Evolutionary conservation across 192 early-diverging fungal genomes (phyloP), one percentile per base, ranked within the genome.

Genomic region (Podila minutissima): DNA sequence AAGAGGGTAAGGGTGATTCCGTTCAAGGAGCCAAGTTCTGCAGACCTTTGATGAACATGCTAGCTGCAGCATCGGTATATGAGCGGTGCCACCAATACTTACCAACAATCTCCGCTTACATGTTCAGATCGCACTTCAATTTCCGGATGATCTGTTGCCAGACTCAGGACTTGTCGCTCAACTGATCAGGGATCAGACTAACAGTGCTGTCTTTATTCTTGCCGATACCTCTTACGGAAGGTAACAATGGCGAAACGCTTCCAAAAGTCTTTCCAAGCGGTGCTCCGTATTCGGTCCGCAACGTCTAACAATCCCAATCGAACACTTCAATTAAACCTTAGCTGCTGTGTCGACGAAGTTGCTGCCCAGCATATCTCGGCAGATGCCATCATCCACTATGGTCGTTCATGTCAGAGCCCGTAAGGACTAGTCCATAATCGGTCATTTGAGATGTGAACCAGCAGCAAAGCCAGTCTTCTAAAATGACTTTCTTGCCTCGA

Each of bases 331-430:
- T 69, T 20, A 48, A 4, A 38, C 3, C 26, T 12, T 66, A 95
- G 95, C 82, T 99, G 98, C 82, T 99, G 98, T 79, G 95, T 98
- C 1, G 98, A 99, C 78, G 95, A 97, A 72, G 93, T 99, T 2
- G 97, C 98, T 26, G 96, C 97, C 9, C 89, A 96, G 82, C 98
- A 99, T 72, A 92, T 91, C 38, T 62, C 83, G 10, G 91, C 96
- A 17, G 94, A 98, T 57, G 73, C 95, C n/a, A 92, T 99, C 33
- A 89, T 99, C 33, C 98, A 99, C 82, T 99, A 95, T 87, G 98
- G 98, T 4, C 92, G 92, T 26, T 91, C 97, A 9, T 99, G 98
- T 72, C 83, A 98, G 49, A 93, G 91, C 71, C 88, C 92, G 89
- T 92, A 87, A 84, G 88, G 85, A 10, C 58, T 51, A 8, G 9